Evolutionary conservation across 768 basidiomycete genomes (phyloP).

Genomic region (Phallus indusiatus): DNA sequence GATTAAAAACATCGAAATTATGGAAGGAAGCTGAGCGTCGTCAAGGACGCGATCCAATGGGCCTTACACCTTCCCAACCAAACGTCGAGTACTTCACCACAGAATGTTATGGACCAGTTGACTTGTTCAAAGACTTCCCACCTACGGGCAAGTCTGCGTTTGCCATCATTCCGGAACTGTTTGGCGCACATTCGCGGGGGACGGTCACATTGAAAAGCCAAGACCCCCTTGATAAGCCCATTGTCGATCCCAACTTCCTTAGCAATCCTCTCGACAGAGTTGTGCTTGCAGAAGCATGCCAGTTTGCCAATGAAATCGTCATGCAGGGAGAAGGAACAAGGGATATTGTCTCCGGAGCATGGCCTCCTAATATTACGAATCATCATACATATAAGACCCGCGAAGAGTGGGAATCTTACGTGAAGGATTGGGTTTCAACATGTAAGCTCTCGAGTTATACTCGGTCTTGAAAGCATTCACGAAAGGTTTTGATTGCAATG

Average conservation of each 20-base stretch:
- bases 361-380: neutral
- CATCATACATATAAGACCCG: neutral
- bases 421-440: neutral
- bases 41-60: neutral
- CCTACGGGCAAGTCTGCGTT: neutral
- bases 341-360: neutral
- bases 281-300: neutral
- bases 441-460: neutral
- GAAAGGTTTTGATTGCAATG: too few relatives aligned
- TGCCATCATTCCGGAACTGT: neutral
- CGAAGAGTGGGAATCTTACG: neutral
- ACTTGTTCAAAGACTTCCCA: neutral
- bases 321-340: neutral
- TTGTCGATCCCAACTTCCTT: slow-evolving; percentile 29
- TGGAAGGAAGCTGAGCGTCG: neutral
- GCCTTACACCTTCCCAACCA: neutral
- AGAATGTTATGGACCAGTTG: neutral
- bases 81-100: neutral
- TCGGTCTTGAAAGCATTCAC: too few relatives aligned
- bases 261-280: neutral
- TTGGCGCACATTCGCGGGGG: slow-evolving; percentile 15
- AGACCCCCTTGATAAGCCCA: slow-evolving; percentile 31
- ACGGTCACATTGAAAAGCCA: slow-evolving; percentile 29
- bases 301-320: neutral
- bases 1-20: neutral